Evolutionary conservation across 257 asterid genomes (phyloP), one percentile per base, ranked within the genome.

Genomic region (Gentiana dahurica): DNA sequence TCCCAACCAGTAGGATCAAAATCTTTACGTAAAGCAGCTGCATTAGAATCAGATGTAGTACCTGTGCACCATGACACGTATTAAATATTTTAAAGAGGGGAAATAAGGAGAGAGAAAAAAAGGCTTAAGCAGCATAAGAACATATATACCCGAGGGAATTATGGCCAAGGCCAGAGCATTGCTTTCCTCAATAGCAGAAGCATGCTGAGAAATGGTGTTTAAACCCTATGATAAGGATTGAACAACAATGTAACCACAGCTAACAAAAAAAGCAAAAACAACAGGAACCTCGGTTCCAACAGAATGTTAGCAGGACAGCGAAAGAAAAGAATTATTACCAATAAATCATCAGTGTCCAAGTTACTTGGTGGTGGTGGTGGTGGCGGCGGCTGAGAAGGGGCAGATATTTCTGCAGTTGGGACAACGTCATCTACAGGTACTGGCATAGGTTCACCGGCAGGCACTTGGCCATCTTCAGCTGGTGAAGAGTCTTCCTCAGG

Each of bases 1-100:
- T 92, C 99, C 99, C 99, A 92, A 34, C 97, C 99, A 36, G 78
- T 75, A 10, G 97, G 91, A 70, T 86, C 95, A 41, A 81, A 77
- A 58, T 65, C 75, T 58, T 75, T 90, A 36, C 75, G 65, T 41
- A 41, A 41, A 62, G 76, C 80, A 59, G 74, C 74, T 47, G 78
- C 55, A 62, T 71, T 59, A 53, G 84, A 69, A 52, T 80, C 86
- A 7, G 68, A 72, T 2, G 94, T 66, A 35, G 86, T 58, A 49
- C 76, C 98, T 91, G 24, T 24, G 80, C 53, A 67, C 55, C 43
- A 64, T 45, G 59, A 13, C 45, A 57, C 38, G 34, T 56, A 49
- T 57, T 44, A 60, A 11, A 32, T 36, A 55, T 13, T 5, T 64
- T 24, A 24, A 24, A 24, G 24, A 24, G 24, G 24, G 24, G 24